Base-by-base conservation (phyloP, 2,329 filamentous ascomycete genomes). In the Sporothrix brunneoviolacea region DNA sequence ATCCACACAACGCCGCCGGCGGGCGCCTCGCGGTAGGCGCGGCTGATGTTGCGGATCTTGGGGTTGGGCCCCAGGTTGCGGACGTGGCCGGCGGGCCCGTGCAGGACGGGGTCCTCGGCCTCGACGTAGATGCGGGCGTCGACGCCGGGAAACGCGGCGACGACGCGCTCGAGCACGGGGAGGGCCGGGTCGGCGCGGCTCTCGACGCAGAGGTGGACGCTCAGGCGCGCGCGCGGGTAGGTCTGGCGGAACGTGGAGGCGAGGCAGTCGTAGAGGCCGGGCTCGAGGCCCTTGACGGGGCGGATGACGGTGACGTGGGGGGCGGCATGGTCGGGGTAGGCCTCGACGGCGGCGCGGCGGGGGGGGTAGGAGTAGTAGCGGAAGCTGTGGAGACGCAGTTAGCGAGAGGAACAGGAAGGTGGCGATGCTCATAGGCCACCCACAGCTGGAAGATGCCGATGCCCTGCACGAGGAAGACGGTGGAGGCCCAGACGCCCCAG, bases 11-110 rank as follows among this genome's bases (percentile, higher is more conserved):
- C 77, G 62, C 95, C 89, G 62, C 96, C 90, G 1, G 87, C 85
- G 56, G 84, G 84, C 2, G 90, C 88, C 63, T 97, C 91, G 24
- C 90, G 75, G 64, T 96, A 98, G 3, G 89, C 91, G 38, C 89
- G 80, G 64, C 91, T 96, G 75, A 97, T 88, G 65, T 98, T 98
- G 45, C 93, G 78, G 59, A 98, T 94, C 72, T 98, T 98, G n/a
- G 93, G 93, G 62, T 98, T 98, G 1, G 93, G 93, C 0, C 94
- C 94, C 51, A 97, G 75, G 51, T 80, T 76, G 55, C 76, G 68
- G 44, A 68, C 61, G 41, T 74, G 68, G 48, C 74, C 75, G 10
- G 69, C 66, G 28, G 71, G 60, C 75, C 76, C 52, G 46, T 57
- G 52, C 52, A 56, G 55, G 35, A 53, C 21, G 5, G 55, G 52